Base-by-base conservation (phyloP, 495 filamentous ascomycete genomes). In the Aspergillus funiculosus region DNA sequence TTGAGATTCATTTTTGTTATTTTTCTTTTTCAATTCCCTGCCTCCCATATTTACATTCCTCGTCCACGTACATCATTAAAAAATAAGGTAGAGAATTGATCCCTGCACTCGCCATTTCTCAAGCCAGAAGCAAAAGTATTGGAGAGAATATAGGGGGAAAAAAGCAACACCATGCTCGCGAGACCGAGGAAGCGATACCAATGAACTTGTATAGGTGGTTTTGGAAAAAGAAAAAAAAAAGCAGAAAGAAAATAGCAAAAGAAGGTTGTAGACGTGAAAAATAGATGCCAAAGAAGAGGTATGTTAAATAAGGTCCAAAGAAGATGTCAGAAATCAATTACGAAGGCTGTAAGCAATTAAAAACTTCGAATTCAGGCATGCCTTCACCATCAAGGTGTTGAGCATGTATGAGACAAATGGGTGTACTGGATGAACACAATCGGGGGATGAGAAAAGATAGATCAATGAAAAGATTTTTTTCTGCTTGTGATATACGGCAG, bases 41-140 rank as follows among this genome's bases (percentile, higher is more conserved):
- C 46, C 41, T 59, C 51, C 37, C 43, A 40, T 67, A 70, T 67
- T 63, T 70, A 67, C 63, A 68, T 64, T 61, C 57, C 63, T 58
- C 56, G 43, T 54, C 57, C 51, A 46, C 51, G 44, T 57, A 51
- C 51, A 56, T 56, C 57, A 60, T 60, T 60, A 60, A 48, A 53
- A 53, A 34, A 26, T 36, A 27, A 27, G 45, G 41, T 48, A 39
- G 22, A 49, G 42, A 49, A 55, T 46, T 52, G 44, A 28, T 40
- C 39, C 38, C 41, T 47, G 32, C 40, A 21, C 22, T 42, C 38
- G 44, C 37, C 46, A 40, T 21, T 45, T 31, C 24, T 34, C 41
- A 31, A 38, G 37, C 11, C 32, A 39, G 25, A 52, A 30, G 41
- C 34, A 46, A 37, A 31, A 35, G 4, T 20, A 17, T 28, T 24